A percentile compares a stretch with the other conserved stretches of the same genome.
These are phyloP conservation scores for Ceratobasidium sp. DNA, from an alignment of 1,284 basidiomycete genomes.

Conservation along the genomic window DNA sequence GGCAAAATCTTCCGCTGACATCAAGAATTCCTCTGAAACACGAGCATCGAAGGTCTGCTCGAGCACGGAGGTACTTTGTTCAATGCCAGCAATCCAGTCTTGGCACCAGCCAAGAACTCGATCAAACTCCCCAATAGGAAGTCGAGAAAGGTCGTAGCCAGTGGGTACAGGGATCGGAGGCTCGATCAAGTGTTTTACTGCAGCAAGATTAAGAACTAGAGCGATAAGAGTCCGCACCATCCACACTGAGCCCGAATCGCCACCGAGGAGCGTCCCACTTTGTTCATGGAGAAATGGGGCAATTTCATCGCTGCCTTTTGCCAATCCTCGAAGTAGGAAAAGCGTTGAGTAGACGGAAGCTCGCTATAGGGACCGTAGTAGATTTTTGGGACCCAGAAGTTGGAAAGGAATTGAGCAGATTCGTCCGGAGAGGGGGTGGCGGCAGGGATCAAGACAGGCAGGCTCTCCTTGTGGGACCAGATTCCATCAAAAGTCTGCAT, in stretches of 20 bases:
- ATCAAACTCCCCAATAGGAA: neutral
- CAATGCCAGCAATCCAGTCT: neutral
- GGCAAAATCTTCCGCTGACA: too few species aligned
- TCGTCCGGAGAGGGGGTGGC: neutral
- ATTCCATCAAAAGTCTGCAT: neutral
- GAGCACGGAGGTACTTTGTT: neutral
- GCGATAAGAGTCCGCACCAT: neutral
- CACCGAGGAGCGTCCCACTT: neutral
- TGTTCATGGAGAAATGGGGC: neutral
- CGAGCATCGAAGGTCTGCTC: neutral
- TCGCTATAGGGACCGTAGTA: too few species aligned
- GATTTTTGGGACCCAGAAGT: too few species aligned
- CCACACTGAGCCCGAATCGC: neutral
- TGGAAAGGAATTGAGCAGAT: neutral
- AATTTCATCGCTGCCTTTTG: neutral
- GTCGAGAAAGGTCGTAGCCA: neutral
- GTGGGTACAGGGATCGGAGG: neutral
- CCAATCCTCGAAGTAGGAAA: neutral
- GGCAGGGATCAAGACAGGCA: neutral
- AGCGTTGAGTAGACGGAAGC: too few species aligned
- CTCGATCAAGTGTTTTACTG: neutral
- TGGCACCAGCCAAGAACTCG: neutral
- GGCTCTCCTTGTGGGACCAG: neutral
- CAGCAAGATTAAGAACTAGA: neutral
- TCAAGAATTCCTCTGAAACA: neutral